Base-by-base conservation (phyloP, 208 protist genomes). In the Crithidia fasciculata region DNA sequence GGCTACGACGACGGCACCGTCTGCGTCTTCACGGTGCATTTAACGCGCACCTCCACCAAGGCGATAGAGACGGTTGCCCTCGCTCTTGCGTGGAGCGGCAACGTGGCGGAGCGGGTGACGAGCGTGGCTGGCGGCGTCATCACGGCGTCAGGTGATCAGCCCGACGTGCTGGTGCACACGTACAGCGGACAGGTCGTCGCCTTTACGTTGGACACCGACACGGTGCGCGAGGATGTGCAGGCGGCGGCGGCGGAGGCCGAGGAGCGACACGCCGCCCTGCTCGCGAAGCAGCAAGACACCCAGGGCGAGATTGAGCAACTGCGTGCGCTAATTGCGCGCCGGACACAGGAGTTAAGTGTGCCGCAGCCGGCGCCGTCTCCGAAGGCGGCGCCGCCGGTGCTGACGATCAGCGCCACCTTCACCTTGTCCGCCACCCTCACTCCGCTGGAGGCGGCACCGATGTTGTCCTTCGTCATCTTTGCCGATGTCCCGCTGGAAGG, bases 1-100 rank as follows among this genome's bases (percentile, higher is more conserved):
- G 91, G 91, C 61, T 87, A 83, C 64, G 87, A 94, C 41, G 84
- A 96, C 77, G 94, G 94, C 57, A 75, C 74, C 4, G 76, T 97
- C 55, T 67, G 80, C n/a, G 80, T 96, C n/a, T 85, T 90, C 8
- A 69, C 72, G 44, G 53, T 90, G 53, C 53, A 74, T 18, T 53
- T 41, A 40, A 19, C 50, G 10, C 49, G 44, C 18, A 43, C 72
- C n/a, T 52, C 66, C 45, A 45, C 13, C 40, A 10, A 10, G 8
- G 55, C 7, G 15, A 41, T 74, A 3, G 61, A 66, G 8, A 8
- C 61, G 44, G 66, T 88, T 52, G 47, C 74, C 53, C 78, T 86
- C n/a, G 53, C 74, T 37, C 61, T 18, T 28, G 56, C 85, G 8
- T 96, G 88, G 88, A 67, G 73, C 15, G 81, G 76, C 36, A 79